Conservation (phyloP, 331 rosid species). For the Spiraea crenata region DNA sequence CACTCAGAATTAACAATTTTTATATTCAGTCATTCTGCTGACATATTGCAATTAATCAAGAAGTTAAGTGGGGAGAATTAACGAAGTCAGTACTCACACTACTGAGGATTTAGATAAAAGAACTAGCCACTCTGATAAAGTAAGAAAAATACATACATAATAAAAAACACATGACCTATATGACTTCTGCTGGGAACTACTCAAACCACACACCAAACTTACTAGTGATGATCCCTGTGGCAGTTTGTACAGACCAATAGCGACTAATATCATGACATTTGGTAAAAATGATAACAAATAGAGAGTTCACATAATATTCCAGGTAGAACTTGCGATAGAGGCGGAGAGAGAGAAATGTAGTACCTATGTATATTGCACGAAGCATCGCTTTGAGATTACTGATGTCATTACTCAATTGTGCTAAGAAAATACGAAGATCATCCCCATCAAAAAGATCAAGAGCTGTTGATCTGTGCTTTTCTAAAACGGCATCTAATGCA, state of each 20-base stretch:
- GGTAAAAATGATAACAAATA: neutral
- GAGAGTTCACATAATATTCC: neutral
- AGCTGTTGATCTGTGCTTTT: conserved; percentile 79
- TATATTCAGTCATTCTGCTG: too few species aligned
- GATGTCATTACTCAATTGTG: conserved; percentile 65
- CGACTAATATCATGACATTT: conserved; percentile 1
- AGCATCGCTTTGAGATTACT: conserved; percentile 93
- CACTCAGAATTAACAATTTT: too few species aligned
- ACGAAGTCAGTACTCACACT: neutral
- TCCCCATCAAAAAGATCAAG: conserved; percentile 81
- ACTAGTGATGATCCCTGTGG: neutral
- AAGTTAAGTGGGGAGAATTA: too few species aligned
- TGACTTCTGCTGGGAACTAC: neutral
- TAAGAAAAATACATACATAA: neutral
- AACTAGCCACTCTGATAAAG: neutral
- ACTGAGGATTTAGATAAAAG: neutral
- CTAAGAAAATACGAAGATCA: conserved; percentile 63
- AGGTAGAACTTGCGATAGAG: neutral
- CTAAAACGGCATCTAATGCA: conserved; percentile 73
- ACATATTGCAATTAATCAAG: too few species aligned
- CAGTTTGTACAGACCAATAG: neutral
- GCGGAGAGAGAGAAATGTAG: neutral
- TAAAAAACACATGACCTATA: neutral
- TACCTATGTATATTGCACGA: conserved; percentile 93
- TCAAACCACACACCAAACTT: neutral